Base-by-base conservation (phyloP, 2,329 filamentous ascomycete species). In the Elsinoe ampelina region DNA sequence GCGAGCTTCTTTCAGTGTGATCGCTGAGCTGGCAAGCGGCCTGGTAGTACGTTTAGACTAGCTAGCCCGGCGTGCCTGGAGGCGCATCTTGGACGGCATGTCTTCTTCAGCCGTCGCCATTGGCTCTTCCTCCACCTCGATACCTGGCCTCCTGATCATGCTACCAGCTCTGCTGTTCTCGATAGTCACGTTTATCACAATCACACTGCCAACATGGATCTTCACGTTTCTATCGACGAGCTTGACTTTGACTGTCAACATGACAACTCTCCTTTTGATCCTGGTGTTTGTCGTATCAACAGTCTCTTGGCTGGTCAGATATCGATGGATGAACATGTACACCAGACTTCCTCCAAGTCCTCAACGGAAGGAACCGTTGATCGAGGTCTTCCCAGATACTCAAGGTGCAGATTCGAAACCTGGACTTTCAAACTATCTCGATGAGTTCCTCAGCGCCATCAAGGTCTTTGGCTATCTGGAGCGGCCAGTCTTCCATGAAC, bases 401-500 rank as follows among this genome's bases (percentile, higher is more conserved):
- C 89, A 95, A 65, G 92, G 95, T 63, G 87, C 87, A 51, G 90
- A 91, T 61, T 84, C 84, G 30, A 98, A 98, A 71, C 85, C 90
- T 0, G 93, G 92, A 0, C 77, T 98, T 43, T 84, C 89, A n/a
- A 98, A 91, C 68, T 98, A 98, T 64, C 78, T 98, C 22, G 93
- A 98, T 71, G 95, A 98, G 70, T 98, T 98, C 65, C 76, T 98
- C 19, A 97, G 91, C 68, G 93, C 95, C 30, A 98, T 98, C 75
- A 98, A 97, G 72, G 93, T 98, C 58, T 98, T 98, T 72, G 93
- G 93, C 7, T 98, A 97, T 67, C 77, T 98, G 42, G 93, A 98
- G 70, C 83, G 93, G 22, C 90, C 93, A 0, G 93, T 98, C 41
- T 98, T 98, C 67, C 95, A 98, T 67, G 93, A 98, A 72, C 80